Percentiles rank a stretch among this genome's conserved stretches.
These are phyloP conservation scores for Paecilomyces niveus DNA, from an alignment of 2,329 filamentous ascomycete species.

Conservation along the genomic window DNA sequence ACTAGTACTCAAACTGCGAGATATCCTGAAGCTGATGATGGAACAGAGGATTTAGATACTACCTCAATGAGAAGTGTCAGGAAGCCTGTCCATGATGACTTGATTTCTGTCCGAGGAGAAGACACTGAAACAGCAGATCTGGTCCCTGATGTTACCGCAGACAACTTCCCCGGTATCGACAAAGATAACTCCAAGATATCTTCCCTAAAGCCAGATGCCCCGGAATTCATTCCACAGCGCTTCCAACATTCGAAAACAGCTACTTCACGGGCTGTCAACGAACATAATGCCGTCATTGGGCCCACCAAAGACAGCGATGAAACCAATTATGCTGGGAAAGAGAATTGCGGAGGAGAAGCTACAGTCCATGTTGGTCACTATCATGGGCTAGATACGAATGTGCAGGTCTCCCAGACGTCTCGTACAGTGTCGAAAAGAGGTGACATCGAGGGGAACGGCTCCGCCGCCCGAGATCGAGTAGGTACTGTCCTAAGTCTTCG, in stretches of 20 bases:
- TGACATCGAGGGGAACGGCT: neutral
- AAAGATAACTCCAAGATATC: conserved; percentile 7
- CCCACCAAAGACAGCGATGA: neutral
- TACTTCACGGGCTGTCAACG: neutral
- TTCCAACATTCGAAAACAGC: neutral
- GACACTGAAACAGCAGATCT: neutral
- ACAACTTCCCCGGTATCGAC: conserved; percentile 2
- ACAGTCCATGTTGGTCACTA: neutral
- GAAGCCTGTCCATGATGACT: neutral
- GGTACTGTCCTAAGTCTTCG: neutral
- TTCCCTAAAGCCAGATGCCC: conserved; percentile 31
- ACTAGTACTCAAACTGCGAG: neutral
- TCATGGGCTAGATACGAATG: neutral
- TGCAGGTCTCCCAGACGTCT: neutral
- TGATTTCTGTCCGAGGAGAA: neutral
- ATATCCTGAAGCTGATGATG: neutral
- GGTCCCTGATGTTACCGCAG: conserved; percentile 2
- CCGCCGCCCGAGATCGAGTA: neutral
- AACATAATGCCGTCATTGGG: neutral
- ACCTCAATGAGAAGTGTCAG: neutral
- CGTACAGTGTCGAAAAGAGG: neutral
- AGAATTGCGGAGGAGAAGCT: neutral
- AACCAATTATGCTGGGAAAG: neutral
- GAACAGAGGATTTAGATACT: neutral
- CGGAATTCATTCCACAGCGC: conserved; percentile 29